These are phyloP conservation scores for Flaveria linearis DNA, from an alignment of 129 eudicot genomes.

Conservation along the genomic window DNA sequence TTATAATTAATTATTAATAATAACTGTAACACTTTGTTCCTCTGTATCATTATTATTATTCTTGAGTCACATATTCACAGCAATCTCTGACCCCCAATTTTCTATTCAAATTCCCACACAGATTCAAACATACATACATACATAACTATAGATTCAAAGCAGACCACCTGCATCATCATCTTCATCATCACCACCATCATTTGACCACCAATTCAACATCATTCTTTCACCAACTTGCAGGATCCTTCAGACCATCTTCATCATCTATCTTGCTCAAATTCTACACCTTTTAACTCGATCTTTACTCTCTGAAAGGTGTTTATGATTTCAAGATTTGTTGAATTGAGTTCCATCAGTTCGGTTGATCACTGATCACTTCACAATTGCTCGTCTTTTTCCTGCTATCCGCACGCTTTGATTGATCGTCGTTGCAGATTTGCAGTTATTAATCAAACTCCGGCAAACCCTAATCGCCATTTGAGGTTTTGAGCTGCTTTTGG, in stretches of 20 bases:
- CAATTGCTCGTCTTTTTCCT: background rate
- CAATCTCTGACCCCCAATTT: constrained; percentile 27
- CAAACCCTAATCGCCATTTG: constrained; percentile 21
- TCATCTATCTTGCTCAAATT: background rate
- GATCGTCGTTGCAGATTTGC: background rate
- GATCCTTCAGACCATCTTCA: background rate
- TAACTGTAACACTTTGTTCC: constrained; percentile 10
- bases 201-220: background rate
- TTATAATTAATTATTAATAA: background rate
- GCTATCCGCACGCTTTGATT: constrained; percentile 6
- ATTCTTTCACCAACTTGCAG: background rate
- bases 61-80: constrained; percentile 21
- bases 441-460: background rate
- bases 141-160: background rate
- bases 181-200: constrained; percentile 8
- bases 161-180: constrained; percentile 1
- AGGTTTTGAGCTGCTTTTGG: background rate
- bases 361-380: constrained; percentile 12
- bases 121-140: background rate
- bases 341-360: constrained; percentile 6
- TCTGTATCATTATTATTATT: background rate
- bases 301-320: background rate
- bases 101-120: constrained; percentile 13
- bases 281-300: background rate
- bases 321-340: background rate